Percentiles rank a stretch among this genome's conserved stretches.
Evolutionary conservation across 2,329 filamentous ascomycete genomes (phyloP).

Genomic region (Plectosphaerella cucumerina): DNA sequence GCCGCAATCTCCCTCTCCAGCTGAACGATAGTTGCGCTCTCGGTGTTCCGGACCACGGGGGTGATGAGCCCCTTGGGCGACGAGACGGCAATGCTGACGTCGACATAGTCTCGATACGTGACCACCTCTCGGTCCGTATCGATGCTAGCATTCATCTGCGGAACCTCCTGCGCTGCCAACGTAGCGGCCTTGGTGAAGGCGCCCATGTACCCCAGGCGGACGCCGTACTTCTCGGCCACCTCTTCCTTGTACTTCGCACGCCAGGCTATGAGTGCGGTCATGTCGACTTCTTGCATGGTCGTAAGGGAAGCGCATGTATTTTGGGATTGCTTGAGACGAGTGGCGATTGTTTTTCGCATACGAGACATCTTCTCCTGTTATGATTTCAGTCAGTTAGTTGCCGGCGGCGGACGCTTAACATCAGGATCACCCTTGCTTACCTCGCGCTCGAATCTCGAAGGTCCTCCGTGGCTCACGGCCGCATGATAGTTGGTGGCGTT

Average conservation of each 20-base stretch:
- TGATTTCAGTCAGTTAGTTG: too few species aligned
- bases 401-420: not conserved
- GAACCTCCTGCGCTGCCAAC: constrained; percentile 63
- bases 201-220: constrained; percentile 65
- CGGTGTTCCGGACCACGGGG: constrained; percentile 68
- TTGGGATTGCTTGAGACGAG: constrained; percentile 63
- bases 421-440: not conserved
- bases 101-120: constrained; percentile 59
- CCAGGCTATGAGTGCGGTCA: constrained; percentile 61
- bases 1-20: constrained; percentile 52
- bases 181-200: constrained; percentile 71
- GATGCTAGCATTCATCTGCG: constrained; percentile 62
- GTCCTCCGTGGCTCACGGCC: not conserved
- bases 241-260: constrained; percentile 61
- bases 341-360: constrained; percentile 73
- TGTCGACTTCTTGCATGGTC: constrained; percentile 42
- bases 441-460: not conserved
- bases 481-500: too few species aligned
- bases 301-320: constrained; percentile 68
- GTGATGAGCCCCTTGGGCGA: constrained; percentile 70
- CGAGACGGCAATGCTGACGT: constrained; percentile 70
- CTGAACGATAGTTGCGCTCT: constrained; percentile 33
- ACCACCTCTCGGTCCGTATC: constrained; percentile 55
- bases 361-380: constrained; percentile 44
- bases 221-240: constrained; percentile 22